Evolutionary conservation across 192 early-diverging fungal genomes (phyloP), one percentile per base, ranked within the genome.

Genomic region (Mortierella hygrophila): DNA sequence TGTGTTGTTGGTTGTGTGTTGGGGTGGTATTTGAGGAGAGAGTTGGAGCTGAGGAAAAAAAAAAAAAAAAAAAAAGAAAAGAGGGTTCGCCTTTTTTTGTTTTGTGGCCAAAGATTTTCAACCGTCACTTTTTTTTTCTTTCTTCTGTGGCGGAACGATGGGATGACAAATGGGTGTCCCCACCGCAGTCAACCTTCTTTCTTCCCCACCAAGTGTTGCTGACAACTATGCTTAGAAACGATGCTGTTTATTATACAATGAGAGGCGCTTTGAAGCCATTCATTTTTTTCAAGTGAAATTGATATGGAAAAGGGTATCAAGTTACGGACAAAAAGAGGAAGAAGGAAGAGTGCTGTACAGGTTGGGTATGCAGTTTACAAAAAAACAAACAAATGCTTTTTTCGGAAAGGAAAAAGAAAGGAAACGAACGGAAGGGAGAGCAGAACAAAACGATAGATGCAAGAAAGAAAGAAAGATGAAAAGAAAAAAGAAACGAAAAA

Each of bases 111-210:
- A 20, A 20, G 65, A 40, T 32, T 65, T 65, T 65, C 60, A 65
- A 65, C 60, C 60, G 60, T 65, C 60, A 65, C 60, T 65, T 65
- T 65, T 65, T 65, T 63, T 65, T 32, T 60, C n/a, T 23, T 26
- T 60, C n/a, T 60, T 60, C n/a, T 60, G 26, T 7, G 52, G 52
- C 8, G 13, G 60, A 65, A 65, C 57, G 21, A 65, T 13, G 26
- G 3, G 60, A 65, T 65, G 60, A 65, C 60, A 65, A 65, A 65
- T 65, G 29, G 55, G 5, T 52, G n/a, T 10, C 26, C 6, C 60
- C n/a, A 32, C 60, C 60, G 60, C 60, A 65, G 60, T 32, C 60
- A 65, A 65, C 60, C 60, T 65, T 65, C 60, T 65, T 65, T 65
- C 18, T 20, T 55, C 54, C 21, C 10, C 5, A n/a, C 1, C 35